phyloP scores from a whole-genome alignment of 2,329 filamentous ascomycete species.

The Fusarium pininemorale region DNA sequence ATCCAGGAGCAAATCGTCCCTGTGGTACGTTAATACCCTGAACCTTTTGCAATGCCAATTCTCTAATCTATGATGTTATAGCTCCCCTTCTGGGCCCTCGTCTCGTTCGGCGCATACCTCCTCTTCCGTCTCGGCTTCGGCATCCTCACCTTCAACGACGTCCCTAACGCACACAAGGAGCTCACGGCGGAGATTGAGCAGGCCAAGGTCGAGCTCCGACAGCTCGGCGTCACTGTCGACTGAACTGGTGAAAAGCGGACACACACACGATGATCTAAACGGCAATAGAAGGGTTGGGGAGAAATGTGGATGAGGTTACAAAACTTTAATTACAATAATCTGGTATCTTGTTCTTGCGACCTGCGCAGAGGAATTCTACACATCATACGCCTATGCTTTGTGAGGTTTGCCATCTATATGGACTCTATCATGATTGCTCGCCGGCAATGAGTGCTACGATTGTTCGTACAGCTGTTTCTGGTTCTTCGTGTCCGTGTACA shows the following conservation, averaged over 20 bases:
- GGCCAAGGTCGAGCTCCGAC: slow-evolving; percentile 77
- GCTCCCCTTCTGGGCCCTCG: slow-evolving; percentile 93
- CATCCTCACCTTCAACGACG: slow-evolving; percentile 96
- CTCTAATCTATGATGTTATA: slow-evolving; percentile 47
- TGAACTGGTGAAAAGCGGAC: slow-evolving; percentile 47
- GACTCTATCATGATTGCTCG: slow-evolving; percentile 42
- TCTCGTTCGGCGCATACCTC: slow-evolving; percentile 90
- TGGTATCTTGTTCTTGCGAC: slow-evolving; percentile 26
- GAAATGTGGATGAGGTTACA: slow-evolving; percentile 11
- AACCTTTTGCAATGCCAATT: too few relatives aligned
- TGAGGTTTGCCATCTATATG: slow-evolving; percentile 1
- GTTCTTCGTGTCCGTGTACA: slow-evolving; percentile 63
- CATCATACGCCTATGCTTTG: not conserved
- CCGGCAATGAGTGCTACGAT: slow-evolving; percentile 68
- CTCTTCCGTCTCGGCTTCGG: slow-evolving; percentile 92
- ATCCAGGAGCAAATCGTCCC: slow-evolving; percentile 89
- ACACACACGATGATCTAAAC: slow-evolving; percentile 18
- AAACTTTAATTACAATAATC: slow-evolving; percentile 32
- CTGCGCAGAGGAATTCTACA: slow-evolving; percentile 2
- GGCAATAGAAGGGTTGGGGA: slow-evolving; percentile 32
- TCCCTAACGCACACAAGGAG: slow-evolving; percentile 88
- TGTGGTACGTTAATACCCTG: slow-evolving; percentile 51
- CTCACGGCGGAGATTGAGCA: slow-evolving; percentile 84
- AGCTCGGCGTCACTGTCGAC: slow-evolving; percentile 82
- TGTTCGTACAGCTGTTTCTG: slow-evolving; percentile 64